Evolutionary conservation across 495 filamentous ascomycete species (phyloP), one percentile per base, ranked within the genome.

Genomic region (Penicillium egyptiacum): DNA sequence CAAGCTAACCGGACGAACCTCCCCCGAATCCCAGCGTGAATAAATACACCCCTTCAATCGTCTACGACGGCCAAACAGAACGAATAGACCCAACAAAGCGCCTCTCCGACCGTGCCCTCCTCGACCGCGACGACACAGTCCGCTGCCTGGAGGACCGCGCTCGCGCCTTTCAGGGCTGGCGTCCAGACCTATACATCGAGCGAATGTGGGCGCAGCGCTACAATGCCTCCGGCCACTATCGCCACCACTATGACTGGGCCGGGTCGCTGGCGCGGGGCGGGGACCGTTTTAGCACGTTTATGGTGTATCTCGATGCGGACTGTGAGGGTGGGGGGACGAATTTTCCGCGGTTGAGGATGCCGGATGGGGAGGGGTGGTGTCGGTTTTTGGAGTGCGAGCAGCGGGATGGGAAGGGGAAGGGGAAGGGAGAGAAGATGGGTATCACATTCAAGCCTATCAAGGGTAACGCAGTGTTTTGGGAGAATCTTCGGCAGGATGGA

Each of bases 391-490:
- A 86, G 58, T 86, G 85, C 59, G 81, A 81, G 40, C 74, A 73
- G 35, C 25, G 5, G 17, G 30, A 43, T 30, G 23, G 14, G 19
- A 48, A 50, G 20, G 41, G 9, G 51, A 37, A 20, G 22, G 48
- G 10, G 22, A 28, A 12, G 30, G 30, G 30, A 4, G 11, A 4
- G 37, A 41, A 54, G n/a, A 55, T 41, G 28, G 87, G 88, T 0
- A 69, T 88, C 4, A 89, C 85, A 42, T 89, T 90, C 61, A 81
- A 81, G 58, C 83, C 87, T 0, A 71, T 86, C 7, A 79, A 81
- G 63, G 87, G 88, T 20, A 88, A 87, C 72, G 88, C 86, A 5
- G 80, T 92, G 16, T 92, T 85, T 65, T 92, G 88, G 88, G 81
- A 83, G 75, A 92, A 92, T 72, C 64, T 92, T 57, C 60, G 77